phyloP scores from a whole-genome alignment of 768 basidiomycete species.

The Lentinula boryana region DNA sequence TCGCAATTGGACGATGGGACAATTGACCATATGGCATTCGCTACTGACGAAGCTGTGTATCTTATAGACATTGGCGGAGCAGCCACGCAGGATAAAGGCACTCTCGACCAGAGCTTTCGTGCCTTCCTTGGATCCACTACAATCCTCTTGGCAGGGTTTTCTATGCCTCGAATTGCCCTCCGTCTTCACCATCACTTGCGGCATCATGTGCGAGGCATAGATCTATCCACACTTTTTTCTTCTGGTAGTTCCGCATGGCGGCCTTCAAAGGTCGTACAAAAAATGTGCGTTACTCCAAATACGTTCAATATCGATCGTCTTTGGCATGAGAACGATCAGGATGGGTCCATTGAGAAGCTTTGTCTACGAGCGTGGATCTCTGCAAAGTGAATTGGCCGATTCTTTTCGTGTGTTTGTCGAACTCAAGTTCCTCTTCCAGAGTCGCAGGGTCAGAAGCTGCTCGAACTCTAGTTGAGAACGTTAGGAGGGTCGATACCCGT shows the following conservation, averaged over 20 bases:
- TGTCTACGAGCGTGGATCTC: slow-evolving; percentile 35
- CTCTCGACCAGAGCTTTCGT: slow-evolving; percentile 10
- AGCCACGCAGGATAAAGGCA: neutral
- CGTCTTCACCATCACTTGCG: slow-evolving; percentile 21
- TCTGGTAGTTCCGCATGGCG: slow-evolving; percentile 15
- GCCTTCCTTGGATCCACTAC: slow-evolving; percentile 10
- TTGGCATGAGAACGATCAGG: slow-evolving; percentile 21
- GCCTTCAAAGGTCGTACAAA: slow-evolving; percentile 19
- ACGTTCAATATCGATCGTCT: slow-evolving; percentile 15
- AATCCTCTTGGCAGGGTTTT: slow-evolving; percentile 28
- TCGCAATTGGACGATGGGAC: neutral
- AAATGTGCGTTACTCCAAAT: neutral
- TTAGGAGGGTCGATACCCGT: slow-evolving; percentile 12
- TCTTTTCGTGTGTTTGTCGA: neutral
- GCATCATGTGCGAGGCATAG: slow-evolving; percentile 26
- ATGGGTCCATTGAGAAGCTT: slow-evolving; percentile 15
- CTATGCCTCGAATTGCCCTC: slow-evolving; percentile 27
- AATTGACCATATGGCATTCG: slow-evolving; percentile 1
- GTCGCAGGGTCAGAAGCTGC: slow-evolving; percentile 12
- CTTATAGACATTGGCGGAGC: neutral
- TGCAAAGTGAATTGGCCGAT: slow-evolving; percentile 14
- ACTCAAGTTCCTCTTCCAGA: slow-evolving; percentile 12
- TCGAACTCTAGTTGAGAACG: neutral
- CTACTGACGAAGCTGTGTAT: neutral
- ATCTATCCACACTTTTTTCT: slow-evolving; percentile 25